Evolutionary conservation across 305 asterid species (phyloP).

Genomic region (Solanum hybrid): DNA sequence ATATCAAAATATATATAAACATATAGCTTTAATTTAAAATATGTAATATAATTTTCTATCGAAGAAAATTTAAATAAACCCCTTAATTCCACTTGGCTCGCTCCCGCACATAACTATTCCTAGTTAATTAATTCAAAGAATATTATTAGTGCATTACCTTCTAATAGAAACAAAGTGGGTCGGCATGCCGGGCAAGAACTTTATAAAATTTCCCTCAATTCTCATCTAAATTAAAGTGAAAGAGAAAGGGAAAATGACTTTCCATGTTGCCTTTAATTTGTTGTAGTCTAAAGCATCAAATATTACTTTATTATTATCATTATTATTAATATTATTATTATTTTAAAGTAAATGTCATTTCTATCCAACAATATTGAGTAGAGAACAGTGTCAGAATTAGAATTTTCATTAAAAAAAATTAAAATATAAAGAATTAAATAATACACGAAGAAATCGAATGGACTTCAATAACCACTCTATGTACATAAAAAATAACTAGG

Average conservation of each 20-base stretch:
- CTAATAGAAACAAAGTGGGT: background rate
- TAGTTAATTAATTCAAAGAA: background rate
- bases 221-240: constrained; percentile 4
- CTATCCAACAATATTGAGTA: background rate
- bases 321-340: too few relatives aligned
- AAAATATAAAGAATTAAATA: background rate
- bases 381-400: background rate
- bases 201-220: background rate
- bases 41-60: background rate
- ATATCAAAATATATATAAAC: too few relatives aligned
- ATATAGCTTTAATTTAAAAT: background rate
- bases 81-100: background rate
- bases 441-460: background rate
- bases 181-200: constrained; percentile 5
- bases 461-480: background rate
- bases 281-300: background rate
- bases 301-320: too few relatives aligned
- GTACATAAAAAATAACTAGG: background rate
- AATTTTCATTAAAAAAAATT: background rate
- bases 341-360: background rate
- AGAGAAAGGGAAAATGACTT: constrained; percentile 1
- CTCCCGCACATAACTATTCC: background rate
- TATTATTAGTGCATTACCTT: background rate
- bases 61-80: background rate
- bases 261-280: background rate